Percentiles rank a stretch among this genome's conserved stretches.
Conservation (phyloP, 148 eudicot species). For the Agrostemma githago region DNA sequence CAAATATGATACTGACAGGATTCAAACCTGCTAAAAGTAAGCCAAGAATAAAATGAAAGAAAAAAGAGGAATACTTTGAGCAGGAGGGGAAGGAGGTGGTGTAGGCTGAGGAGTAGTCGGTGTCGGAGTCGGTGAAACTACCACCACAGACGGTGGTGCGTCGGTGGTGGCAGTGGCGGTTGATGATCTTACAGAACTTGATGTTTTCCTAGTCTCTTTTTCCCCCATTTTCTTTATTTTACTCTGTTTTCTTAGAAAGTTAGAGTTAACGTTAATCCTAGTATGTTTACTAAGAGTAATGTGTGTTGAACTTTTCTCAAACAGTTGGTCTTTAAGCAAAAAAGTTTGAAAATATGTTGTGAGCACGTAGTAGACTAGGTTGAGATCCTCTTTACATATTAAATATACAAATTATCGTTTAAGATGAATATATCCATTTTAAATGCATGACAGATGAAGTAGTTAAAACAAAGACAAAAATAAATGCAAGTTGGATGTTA, state of each 20-base stretch:
- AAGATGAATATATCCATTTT: too few species aligned
- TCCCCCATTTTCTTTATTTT: neutral
- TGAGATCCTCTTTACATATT: too few species aligned
- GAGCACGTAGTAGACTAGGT: too few species aligned
- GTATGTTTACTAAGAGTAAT: neutral
- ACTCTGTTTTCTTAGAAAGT: neutral
- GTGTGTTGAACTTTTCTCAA: neutral
- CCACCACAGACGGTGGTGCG: neutral
- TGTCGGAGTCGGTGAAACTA: neutral
- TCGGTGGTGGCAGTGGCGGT: neutral
- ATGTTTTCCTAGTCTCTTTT: neutral
- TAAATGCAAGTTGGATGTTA: too few species aligned
- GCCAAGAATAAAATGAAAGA: neutral
- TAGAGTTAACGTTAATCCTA: too few species aligned
- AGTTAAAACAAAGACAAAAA: too few species aligned
- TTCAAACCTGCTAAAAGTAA: neutral
- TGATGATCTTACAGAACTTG: slow-evolving; percentile 3
- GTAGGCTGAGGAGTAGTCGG: neutral
- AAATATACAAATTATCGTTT: too few species aligned
- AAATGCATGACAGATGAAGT: too few species aligned
- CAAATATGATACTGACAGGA: too few species aligned
- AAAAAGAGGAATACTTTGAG: slow-evolving; percentile 6
- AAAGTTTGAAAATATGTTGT: neutral
- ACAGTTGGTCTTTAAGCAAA: too few species aligned
- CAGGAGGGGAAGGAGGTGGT: neutral